Conservation (phyloP, 116 monocot genomes). For the Thalassia testudinum region DNA sequence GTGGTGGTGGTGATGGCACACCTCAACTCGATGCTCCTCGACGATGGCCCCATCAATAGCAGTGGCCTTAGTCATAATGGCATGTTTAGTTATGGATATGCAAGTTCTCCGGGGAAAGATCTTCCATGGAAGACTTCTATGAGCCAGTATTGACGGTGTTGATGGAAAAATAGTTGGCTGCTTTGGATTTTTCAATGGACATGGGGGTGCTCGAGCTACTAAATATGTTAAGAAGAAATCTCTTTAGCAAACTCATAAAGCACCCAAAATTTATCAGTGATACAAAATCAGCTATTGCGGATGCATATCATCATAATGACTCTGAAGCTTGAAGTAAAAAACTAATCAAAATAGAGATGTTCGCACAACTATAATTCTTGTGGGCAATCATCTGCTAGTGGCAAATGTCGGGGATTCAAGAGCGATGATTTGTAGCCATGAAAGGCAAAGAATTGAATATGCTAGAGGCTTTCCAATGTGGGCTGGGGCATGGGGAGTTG, state of each 20-base stretch:
- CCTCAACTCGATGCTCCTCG: constrained; percentile 7
- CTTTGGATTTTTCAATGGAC: constrained; percentile 96
- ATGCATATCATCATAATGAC: constrained; percentile 85
- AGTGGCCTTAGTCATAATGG: constrained; percentile 74
- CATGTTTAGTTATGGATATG: constrained; percentile 94
- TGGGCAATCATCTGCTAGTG: constrained; percentile 47
- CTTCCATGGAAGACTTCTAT: constrained; percentile 95
- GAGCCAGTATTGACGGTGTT: constrained; percentile 90
- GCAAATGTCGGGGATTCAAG: constrained; percentile 86
- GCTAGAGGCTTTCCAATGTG: constrained; percentile 94
- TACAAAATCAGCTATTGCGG: constrained; percentile 88
- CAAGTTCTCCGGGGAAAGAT: constrained; percentile 76
- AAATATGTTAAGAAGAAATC: constrained; percentile 84
- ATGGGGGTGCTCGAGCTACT: constrained; percentile 84
- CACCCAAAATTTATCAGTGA: constrained; percentile 82
- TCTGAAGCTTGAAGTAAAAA: constrained; percentile 72
- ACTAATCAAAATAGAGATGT: constrained; percentile 50
- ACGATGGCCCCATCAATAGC: constrained; percentile 32
- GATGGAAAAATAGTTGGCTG: constrained; percentile 82
- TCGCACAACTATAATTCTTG: constrained; percentile 59
- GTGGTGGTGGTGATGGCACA: constrained; percentile 12
- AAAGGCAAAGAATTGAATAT: constrained; percentile 76
- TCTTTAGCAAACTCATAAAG: constrained; percentile 83
- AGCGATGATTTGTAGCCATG: constrained; percentile 69
- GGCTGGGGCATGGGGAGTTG: constrained; percentile 93